Conservation (phyloP, 202 grass and related monocot species). For the Dendrocalamus latiflorus region DNA sequence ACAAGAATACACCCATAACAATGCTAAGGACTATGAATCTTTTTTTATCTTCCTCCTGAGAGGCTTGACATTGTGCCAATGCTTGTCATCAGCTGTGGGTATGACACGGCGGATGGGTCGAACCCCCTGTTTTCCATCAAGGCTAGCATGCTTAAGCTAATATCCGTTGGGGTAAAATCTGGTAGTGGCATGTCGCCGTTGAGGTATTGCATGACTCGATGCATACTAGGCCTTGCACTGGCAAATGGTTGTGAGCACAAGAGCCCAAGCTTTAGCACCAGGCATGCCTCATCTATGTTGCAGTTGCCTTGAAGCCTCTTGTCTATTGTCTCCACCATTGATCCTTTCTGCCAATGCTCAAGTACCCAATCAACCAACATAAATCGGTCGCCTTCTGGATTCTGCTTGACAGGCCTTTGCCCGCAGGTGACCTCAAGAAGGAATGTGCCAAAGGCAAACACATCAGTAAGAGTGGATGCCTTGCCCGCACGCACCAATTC, state of each 20-base stretch:
- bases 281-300: background rate
- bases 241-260: no score
- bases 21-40: background rate
- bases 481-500: no score
- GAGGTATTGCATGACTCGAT: background rate
- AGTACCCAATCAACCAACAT: no score
- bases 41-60: background rate
- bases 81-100: background rate
- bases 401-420: no score
- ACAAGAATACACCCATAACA: background rate
- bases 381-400: no score
- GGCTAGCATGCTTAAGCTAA: background rate
- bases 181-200: background rate
- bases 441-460: no score
- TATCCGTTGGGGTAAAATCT: background rate
- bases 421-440: no score
- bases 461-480: no score
- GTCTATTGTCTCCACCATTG: no score
- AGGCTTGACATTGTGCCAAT: background rate
- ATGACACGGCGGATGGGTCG: background rate
- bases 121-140: background rate
- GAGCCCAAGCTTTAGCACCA: no score
- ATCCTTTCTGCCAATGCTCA: no score
- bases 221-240: no score
- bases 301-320: background rate